Evolutionary conservation across 805 yeast genomes (phyloP).

Genomic region (Saturnispora quitensis): DNA sequence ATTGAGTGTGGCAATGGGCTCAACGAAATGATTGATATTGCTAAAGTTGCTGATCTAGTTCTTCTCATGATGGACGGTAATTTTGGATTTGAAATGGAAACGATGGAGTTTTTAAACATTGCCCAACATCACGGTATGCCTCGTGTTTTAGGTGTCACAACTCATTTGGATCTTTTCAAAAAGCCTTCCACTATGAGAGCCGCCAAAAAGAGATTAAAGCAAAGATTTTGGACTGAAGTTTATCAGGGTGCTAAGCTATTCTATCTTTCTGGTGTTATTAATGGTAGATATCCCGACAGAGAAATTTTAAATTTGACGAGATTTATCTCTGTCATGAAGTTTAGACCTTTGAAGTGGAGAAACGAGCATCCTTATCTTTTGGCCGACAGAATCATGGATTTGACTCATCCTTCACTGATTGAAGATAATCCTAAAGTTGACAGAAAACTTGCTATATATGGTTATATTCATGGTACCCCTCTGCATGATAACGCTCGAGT

Average conservation of each 20-base stretch:
- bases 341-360: slow-evolving; percentile 98
- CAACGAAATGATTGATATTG: slow-evolving; percentile 92
- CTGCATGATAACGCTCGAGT: slow-evolving; percentile 60
- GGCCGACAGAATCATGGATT: slow-evolving; percentile 82
- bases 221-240: slow-evolving; percentile 98
- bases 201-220: slow-evolving; percentile 83
- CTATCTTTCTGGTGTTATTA: slow-evolving; percentile 88
- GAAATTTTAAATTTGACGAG: slow-evolving; percentile 87
- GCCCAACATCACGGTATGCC: slow-evolving; percentile 99
- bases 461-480: slow-evolving; percentile 92
- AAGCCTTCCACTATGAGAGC: slow-evolving; percentile 83
- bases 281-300: slow-evolving; percentile 96
- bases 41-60: slow-evolving; percentile 90
- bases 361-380: slow-evolving; percentile 94
- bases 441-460: slow-evolving; percentile 84
- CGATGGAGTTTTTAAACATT: slow-evolving; percentile 94
- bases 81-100: slow-evolving; percentile 98
- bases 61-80: slow-evolving; percentile 89
- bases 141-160: slow-evolving; percentile 86
- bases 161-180: slow-evolving; percentile 91
- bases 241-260: slow-evolving; percentile 96
- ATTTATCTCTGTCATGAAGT: slow-evolving; percentile 94
- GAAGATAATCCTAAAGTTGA: slow-evolving; percentile 77
- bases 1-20: slow-evolving; percentile 89
- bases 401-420: slow-evolving; percentile 83